Evolutionary conservation across 257 asterid species (phyloP), one percentile per base, ranked within the genome.

Genomic region (Apocynum venetum): DNA sequence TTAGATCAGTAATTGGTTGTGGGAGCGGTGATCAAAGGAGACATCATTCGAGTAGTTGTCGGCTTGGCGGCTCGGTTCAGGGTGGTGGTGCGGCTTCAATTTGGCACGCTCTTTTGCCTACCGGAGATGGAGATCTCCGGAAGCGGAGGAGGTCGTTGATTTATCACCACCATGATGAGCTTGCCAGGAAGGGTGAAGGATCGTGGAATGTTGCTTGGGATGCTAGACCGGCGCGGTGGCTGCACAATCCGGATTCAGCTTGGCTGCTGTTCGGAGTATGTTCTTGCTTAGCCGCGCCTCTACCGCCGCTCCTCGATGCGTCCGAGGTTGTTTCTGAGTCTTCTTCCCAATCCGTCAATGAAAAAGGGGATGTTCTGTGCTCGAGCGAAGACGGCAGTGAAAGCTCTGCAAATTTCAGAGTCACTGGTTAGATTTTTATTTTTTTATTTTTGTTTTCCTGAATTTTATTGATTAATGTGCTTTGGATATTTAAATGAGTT

Each of bases 121-220:
- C 90, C 3, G 75, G 80, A 6, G 77, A n/a, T 76, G 93, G 87
- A 71, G 89, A 78, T 44, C 77, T 74, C 25, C 46, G 74, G 41
- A 60, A 84, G 71, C 77, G 85, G 4, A 76, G 78, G 78, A 79
- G 80, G 20, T 79, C 84, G 20, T 82, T 81, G 68, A 73, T 87
- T 72, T 77, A 80, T 79, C 88, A 89, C 72, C 88, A 76, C 60
- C 87, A 86, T 74, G 79, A 83, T 59, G 91, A 85, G 77, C 51
- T 85, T 65, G 71, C 71, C 77, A 84, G 79, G 75, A 82, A 79
- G 43, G 94, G 96, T 0, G 97, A 92, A 73, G 98, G 98, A 2
- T 93, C 98, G 1, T 93, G 98, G 98, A 93, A 93, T 71, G 97
- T 85, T 41, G 91, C 91, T 11, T 91, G 98, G 98, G 98, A 93